A percentile compares a stretch with the other conserved stretches of the same genome.
These are phyloP conservation scores for Chaetomiaceae sp. DNA, from an alignment of 2,329 filamentous ascomycete genomes.

Conservation along the genomic window DNA sequence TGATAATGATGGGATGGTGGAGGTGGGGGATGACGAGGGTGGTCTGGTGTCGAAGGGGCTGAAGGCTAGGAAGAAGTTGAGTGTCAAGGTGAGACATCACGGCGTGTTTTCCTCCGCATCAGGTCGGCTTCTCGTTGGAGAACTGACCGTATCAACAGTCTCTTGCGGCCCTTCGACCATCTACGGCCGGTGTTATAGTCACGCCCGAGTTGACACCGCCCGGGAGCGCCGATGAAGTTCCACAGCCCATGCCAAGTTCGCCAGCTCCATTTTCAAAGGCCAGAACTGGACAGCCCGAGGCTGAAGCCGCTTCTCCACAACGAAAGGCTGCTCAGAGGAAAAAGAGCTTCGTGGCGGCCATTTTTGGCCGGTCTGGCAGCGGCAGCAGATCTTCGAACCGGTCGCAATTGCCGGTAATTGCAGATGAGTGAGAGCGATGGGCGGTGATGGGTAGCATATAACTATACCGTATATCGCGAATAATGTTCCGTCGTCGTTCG, in stretches of 20 bases:
- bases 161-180: slow-evolving; percentile 18
- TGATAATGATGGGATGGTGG: neutral
- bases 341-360: slow-evolving; percentile 45
- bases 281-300: no score
- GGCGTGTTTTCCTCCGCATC: no score
- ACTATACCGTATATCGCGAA: no score
- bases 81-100: slow-evolving; percentile 37
- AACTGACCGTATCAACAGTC: no score
- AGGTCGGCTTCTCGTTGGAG: no score
- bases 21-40: neutral
- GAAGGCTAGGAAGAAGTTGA: slow-evolving; percentile 33
- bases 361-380: slow-evolving; percentile 42
- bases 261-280: neutral
- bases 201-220: slow-evolving; percentile 23
- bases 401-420: slow-evolving; percentile 10
- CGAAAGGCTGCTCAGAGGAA: slow-evolving; percentile 35
- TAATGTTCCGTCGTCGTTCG: no score
- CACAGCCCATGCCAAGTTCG: slow-evolving; percentile 8
- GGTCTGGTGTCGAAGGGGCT: slow-evolving; percentile 11
- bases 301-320: no score
- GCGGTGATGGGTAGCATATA: neutral
- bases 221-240: slow-evolving; percentile 20
- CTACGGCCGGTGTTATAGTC: neutral
- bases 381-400: slow-evolving; percentile 20
- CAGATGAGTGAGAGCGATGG: slow-evolving; percentile 5